Evolutionary conservation across 1,139 yeast genomes (phyloP), one percentile per base, ranked within the genome.

Genomic region (Pichia sp.): DNA sequence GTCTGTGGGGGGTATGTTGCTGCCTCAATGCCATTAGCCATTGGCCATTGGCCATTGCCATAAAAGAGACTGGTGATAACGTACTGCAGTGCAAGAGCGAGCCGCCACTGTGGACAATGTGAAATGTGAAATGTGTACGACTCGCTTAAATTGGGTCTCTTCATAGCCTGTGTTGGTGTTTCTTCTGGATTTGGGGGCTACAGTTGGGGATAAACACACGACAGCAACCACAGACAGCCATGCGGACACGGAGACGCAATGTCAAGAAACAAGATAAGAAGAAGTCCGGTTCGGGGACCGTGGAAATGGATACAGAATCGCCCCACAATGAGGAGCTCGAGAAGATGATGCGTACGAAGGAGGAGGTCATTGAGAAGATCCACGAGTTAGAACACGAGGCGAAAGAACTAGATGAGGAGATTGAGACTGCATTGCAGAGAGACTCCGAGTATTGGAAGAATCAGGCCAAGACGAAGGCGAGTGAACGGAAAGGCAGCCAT

Each of bases 381-480:
- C 37, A 42, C 6, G 19, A 15, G 9, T 20, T 42, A 6, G 46
- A 40, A 21, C 6, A 27, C 5, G 37, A 42, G 29, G 36, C 38
- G 13, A 19, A 22, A 7, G 22, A 32, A 18, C 19, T 40, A 14
- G 41, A 40, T 18, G 11, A 16, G 15, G 27, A 34, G 23, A 35
- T 35, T 24, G 32, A 35, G 26, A 12, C n/a, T 14, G 33, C 27
- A 11, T 12, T 24, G 17, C 33, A 27, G 28, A 20, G 25, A 15
- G 27, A 27, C n/a, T 16, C 14, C n/a, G 22, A 20, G 16, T 22
- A 31, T 16, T 15, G 26, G 31, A 17, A 35, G 10, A 16, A 15
- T 5, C 22, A 33, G 22, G 22, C 17, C 15, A 26, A 16, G 26
- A 27, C 7, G 3, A 13, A 24, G 14, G 32, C 26, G 7, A 23